Base-by-base conservation (phyloP, 768 basidiomycete species). In the Leccinum ochraceum region DNA sequence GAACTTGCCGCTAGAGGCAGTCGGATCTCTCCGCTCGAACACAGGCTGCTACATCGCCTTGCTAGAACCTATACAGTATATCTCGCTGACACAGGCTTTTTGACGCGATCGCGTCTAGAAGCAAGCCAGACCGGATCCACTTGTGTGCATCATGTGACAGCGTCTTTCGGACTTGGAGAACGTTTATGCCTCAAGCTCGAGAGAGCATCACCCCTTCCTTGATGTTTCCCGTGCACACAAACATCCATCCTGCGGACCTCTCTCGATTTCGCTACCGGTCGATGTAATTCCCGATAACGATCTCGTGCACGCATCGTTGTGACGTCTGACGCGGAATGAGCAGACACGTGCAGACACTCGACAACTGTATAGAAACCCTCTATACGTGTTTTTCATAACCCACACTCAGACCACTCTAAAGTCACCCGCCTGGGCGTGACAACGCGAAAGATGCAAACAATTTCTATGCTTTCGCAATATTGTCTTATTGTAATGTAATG, bases 311-410 rank as follows among this genome's bases (percentile, higher is more conserved):
- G 24, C 65, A 60, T 63, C 61, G 52, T 68, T 61, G 20, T 61
- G 20, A 66, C 58, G 56, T 53, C 46, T 59, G 59, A 46, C 51
- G 13, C 46, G 52, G 54, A 53, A 32, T 24, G 54, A 46, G 28
- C 3, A 53, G 62, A 60, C 49, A 64, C 22, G 51, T 69, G 54
- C 66, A 53, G 26, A 26, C 60, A 55, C 57, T 57, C 56, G 13
- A 63, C 52, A 44, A 42, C 39, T 7, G 56, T 58, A 60, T 49
- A 46, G 44, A 20, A 10, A 46, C 44, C 3, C 65, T 37, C 42
- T 62, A 54, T 59, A 67, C 61, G 58, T 69, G 67, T 64, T 65
- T 57, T 71, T 71, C 67, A 70, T 69, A 39, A 53, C 4, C 65
- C 61, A 62, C 58, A 62, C 6, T 42, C 46, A 26, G 22, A 36